phyloP scores from a whole-genome alignment of 352 stramenopile species.

The Globisporangium nodosum region DNA sequence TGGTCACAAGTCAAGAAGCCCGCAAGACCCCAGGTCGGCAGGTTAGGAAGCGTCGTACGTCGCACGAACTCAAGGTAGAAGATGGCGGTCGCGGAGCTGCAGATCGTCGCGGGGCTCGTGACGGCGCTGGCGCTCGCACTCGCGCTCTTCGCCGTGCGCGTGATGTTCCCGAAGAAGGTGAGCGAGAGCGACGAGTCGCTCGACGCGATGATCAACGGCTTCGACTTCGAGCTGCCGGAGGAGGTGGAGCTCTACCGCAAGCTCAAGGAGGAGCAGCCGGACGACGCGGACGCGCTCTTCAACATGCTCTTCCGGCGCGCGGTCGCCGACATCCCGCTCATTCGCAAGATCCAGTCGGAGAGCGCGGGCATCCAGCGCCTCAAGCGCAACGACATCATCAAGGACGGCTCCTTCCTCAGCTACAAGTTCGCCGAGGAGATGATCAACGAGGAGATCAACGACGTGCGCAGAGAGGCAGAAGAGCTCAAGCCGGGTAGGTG shows the following conservation, averaged over 20 bases:
- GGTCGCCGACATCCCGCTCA: conserved; percentile 78
- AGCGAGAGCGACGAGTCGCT: conserved; percentile 71
- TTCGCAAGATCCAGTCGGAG: conserved; percentile 86
- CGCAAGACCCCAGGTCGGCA: too few species aligned
- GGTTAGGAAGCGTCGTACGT: neutral
- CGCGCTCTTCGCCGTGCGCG: conserved; percentile 53
- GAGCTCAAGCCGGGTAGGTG: conserved; percentile 71
- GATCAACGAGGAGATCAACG: conserved; percentile 86
- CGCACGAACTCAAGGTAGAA: neutral
- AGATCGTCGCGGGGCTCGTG: conserved; percentile 64
- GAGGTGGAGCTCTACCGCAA: conserved; percentile 77
- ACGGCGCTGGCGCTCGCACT: conserved; percentile 53
- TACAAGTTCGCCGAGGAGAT: conserved; percentile 86
- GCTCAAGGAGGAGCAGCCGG: conserved; percentile 55
- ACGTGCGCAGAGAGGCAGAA: conserved; percentile 73
- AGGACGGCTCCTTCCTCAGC: conserved; percentile 83
- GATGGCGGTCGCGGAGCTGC: conserved; percentile 60
- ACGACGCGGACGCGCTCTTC: conserved; percentile 67
- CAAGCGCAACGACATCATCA: conserved; percentile 87
- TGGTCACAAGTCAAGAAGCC: too few species aligned
- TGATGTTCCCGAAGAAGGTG: conserved; percentile 67
- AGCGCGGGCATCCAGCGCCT: conserved; percentile 78
- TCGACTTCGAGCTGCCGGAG: conserved; percentile 80
- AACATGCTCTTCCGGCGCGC: conserved; percentile 80
- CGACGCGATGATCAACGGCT: conserved; percentile 87